Evolutionary conservation across 371 early-diverging fungal genomes (phyloP), one percentile per base, ranked within the genome.

Genomic region (Thermomucor indicae-seudaticae): DNA sequence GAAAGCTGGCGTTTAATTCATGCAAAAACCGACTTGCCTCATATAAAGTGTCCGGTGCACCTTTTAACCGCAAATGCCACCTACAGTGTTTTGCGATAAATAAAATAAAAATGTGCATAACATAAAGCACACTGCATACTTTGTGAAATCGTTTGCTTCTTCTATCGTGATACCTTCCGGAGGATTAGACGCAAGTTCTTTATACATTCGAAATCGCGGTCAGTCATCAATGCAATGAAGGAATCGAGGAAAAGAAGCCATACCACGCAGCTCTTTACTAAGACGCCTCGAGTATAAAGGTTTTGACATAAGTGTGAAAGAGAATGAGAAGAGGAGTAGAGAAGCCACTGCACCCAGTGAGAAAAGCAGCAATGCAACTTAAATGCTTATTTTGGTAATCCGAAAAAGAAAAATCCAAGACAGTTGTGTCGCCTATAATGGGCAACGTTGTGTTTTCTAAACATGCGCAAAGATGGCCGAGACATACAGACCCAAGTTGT

Each of bases 1-100:
- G 23, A 8, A 27, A 7, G 17, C 11, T 5, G 17, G 41, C 3
- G 28, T 2, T 20, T 5, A 17, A 3, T 22, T 6, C 16, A 46
- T 51, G 22, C 41, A 44, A 38, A 7, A 32, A 42, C n/a, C n/a
- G 23, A 48, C 55, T 61, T 62, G 68, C 82, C 67, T 80, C 85
- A 48, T 86, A 87, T 22, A 87, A 65, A 6, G 88, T 86, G 24
- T 67, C 79, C n/a, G 75, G 72, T 25, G 84, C 86, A 20, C 88
- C 89, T 27, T 57, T 68, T 38, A 91, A 66, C 17, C 64, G 51
- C 7, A 91, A 49, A 17, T 63, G 65, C 91, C 90, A 89, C 39
- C 79, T 79, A 52, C 35, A 22, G 4, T 27, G 27, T 11, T 38
- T 17, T 38, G 32, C 43, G 17, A 32, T 3, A 43, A 44, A 24